Percentiles rank a stretch among this genome's conserved stretches.
These are phyloP conservation scores for Entophlyctis luteolus DNA, from an alignment of 192 early-diverging fungal genomes.

Conservation along the genomic window DNA sequence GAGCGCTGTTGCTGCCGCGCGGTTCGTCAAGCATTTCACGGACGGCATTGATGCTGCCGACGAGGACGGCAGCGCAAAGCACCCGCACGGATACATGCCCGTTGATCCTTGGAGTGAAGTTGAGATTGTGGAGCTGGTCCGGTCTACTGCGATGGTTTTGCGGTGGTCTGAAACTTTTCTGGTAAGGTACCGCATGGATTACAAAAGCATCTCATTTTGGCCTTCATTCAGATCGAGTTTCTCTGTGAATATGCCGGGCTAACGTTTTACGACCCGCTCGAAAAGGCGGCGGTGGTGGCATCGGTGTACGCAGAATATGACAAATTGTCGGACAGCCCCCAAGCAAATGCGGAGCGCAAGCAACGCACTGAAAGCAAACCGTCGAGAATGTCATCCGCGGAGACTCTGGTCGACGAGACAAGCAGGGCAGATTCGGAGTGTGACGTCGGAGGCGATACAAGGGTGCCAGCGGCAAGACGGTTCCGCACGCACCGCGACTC, in stretches of 20 bases:
- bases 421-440: not conserved
- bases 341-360: not conserved
- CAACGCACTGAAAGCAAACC: not conserved
- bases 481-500: slow-evolving; percentile 1
- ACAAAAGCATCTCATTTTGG: not conserved
- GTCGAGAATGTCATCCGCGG: slow-evolving; percentile 1
- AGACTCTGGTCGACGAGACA: not conserved
- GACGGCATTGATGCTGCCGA: not conserved
- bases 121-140: not conserved
- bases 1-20: not conserved
- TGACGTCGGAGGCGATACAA: not conserved
- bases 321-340: not conserved
- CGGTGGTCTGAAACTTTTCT: slow-evolving; percentile 16
- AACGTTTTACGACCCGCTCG: not conserved
- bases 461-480: not conserved
- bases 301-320: not conserved
- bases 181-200: no score
- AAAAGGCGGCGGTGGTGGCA: not conserved
- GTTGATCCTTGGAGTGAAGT: not conserved
- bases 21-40: slow-evolving; percentile 23
- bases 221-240: slow-evolving; percentile 6
- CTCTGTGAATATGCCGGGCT: slow-evolving; percentile 1
- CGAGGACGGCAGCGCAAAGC: not conserved
- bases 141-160: not conserved
- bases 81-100: not conserved